phyloP scores from a whole-genome alignment of 1,284 basidiomycete genomes.

The Trametes versicolor region DNA sequence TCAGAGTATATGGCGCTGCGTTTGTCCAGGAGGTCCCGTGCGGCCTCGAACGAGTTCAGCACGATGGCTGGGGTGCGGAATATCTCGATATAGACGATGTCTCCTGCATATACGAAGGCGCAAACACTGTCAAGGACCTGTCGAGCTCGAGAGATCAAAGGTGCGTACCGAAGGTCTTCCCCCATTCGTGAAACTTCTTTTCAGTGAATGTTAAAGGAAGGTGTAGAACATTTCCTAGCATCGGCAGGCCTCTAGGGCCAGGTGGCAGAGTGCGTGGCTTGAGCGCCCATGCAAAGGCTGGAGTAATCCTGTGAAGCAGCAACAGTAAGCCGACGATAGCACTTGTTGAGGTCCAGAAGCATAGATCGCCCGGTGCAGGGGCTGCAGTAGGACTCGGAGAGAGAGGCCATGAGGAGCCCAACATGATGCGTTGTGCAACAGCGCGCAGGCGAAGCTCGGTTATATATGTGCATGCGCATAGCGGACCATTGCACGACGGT shows the following conservation, averaged over 20 bases:
- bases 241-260: background rate
- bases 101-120: background rate
- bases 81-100: conserved; percentile 19
- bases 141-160: too few species aligned
- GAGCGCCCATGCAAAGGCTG: too few species aligned
- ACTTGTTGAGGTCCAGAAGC: too few species aligned
- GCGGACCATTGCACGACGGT: too few species aligned
- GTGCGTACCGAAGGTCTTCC: background rate
- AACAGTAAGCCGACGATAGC: too few species aligned
- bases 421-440: too few species aligned
- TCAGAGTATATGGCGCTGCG: conserved; percentile 51
- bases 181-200: background rate
- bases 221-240: background rate
- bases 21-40: conserved; percentile 52
- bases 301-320: too few species aligned
- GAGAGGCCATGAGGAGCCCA: too few species aligned
- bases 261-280: background rate
- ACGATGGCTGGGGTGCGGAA: conserved; percentile 48
- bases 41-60: conserved; percentile 46
- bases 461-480: too few species aligned
- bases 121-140: background rate
- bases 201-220: background rate
- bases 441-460: too few species aligned
- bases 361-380: too few species aligned
- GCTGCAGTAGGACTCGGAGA: too few species aligned